These are phyloP conservation scores for Physaria fendleri DNA, from an alignment of 345 rosid genomes.

Conservation along the genomic window DNA sequence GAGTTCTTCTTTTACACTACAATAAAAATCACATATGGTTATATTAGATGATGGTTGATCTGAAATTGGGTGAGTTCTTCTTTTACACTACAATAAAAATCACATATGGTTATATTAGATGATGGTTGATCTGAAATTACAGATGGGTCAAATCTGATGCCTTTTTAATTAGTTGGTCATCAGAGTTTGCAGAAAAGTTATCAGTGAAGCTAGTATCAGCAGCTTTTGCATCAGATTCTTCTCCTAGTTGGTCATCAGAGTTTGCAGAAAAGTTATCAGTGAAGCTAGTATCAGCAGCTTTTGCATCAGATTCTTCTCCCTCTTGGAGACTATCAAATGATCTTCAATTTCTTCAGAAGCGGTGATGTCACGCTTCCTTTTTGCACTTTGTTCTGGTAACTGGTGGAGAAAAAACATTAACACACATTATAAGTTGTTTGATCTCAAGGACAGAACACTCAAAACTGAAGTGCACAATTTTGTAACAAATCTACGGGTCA, in stretches of 20 bases:
- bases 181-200: constrained; percentile 14
- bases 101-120: constrained; percentile 39
- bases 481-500: not conserved
- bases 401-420: constrained; percentile 26
- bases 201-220: not conserved
- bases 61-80: no score
- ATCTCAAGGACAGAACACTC: not conserved
- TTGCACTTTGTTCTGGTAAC: constrained; percentile 25
- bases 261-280: constrained; percentile 5
- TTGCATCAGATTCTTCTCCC: constrained; percentile 45
- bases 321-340: constrained; percentile 38
- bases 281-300: constrained; percentile 2
- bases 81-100: no score
- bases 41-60: constrained; percentile 11
- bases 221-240: constrained; percentile 25
- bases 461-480: not conserved
- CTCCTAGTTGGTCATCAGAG: constrained; percentile 16
- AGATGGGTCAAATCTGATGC: constrained; percentile 18
- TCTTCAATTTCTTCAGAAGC: constrained; percentile 32
- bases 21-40: constrained; percentile 54
- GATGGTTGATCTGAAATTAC: constrained; percentile 7
- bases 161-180: constrained; percentile 13
- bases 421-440: not conserved
- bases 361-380: constrained; percentile 28
- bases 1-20: no score